A percentile compares a stretch with the other conserved stretches of the same genome.
Conservation (phyloP, 495 filamentous ascomycete species). For the Wilcoxina mikolae region DNA sequence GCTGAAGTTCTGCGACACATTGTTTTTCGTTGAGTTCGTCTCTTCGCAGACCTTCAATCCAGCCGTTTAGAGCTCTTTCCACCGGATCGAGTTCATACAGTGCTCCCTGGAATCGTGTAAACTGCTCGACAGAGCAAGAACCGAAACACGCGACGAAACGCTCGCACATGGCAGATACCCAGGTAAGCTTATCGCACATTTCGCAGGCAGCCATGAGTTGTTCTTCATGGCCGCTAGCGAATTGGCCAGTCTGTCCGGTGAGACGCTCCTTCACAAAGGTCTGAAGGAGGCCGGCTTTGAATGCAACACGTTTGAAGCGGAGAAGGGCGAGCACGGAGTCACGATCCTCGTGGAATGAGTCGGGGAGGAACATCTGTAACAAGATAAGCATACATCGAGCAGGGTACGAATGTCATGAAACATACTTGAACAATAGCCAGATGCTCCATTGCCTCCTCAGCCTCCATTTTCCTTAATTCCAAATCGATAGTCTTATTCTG, state of each 20-base stretch:
- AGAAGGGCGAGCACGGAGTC: conserved; percentile 76
- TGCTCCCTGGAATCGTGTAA: conserved; percentile 56
- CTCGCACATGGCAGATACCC: conserved; percentile 67
- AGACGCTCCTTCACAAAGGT: conserved; percentile 65
- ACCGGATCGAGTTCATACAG: conserved; percentile 86
- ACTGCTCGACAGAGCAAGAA: conserved; percentile 60
- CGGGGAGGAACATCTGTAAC: conserved; percentile 65
- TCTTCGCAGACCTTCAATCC: conserved; percentile 67
- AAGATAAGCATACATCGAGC: background rate
- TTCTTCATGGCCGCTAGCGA: conserved; percentile 46
- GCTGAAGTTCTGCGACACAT: conserved; percentile 62
- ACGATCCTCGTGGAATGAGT: conserved; percentile 60
- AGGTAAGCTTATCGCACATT: conserved; percentile 68
- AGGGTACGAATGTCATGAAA: background rate
- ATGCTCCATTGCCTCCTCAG: conserved; percentile 78
- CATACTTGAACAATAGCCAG: conserved; percentile 55
- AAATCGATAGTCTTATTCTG: conserved; percentile 88
- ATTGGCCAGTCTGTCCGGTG: conserved; percentile 38
- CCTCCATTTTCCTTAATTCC: conserved; percentile 73
- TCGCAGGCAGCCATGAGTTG: conserved; percentile 64
- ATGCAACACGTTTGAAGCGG: conserved; percentile 72
- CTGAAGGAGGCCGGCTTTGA: conserved; percentile 71
- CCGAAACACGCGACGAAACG: conserved; percentile 67
- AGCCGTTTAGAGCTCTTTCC: conserved; percentile 73
- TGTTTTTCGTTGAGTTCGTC: conserved; percentile 80